Conservation (phyloP, 2,329 filamentous ascomycete species). For the Curvularia verruculosa region DNA sequence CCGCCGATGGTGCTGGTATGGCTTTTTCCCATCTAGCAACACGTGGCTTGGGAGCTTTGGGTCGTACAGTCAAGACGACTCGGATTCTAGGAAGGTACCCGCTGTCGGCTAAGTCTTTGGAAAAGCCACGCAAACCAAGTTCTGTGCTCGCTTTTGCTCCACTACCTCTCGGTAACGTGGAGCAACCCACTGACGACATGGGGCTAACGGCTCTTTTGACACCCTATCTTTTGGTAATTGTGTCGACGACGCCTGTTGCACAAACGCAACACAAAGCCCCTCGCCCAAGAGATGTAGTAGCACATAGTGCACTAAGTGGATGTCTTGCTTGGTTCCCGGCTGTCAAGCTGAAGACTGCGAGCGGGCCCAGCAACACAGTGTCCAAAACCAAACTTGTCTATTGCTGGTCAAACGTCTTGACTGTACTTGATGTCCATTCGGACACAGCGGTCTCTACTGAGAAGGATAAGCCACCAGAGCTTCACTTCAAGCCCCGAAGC, state of each 20-base stretch:
- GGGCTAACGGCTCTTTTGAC: conserved; percentile 95
- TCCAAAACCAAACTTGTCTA: conserved; percentile 91
- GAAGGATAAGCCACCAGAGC: conserved; percentile 75
- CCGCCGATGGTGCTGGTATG: conserved; percentile 94
- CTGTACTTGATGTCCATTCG: conserved; percentile 82
- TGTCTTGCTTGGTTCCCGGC: conserved; percentile 97
- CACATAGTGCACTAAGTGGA: conserved; percentile 90
- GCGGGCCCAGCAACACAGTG: conserved; percentile 68
- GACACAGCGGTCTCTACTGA: conserved; percentile 62
- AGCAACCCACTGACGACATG: conserved; percentile 83
- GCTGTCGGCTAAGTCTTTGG: conserved; percentile 64
- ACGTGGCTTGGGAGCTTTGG: conserved; percentile 84
- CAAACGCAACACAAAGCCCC: conserved; percentile 96
- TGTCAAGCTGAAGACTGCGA: conserved; percentile 81
- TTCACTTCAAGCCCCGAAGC: conserved; percentile 82
- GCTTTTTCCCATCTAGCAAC: conserved; percentile 97
- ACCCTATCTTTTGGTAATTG: conserved; percentile 92
- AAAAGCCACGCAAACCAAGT: conserved; percentile 82
- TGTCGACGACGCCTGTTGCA: conserved; percentile 94
- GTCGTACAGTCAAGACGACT: conserved; percentile 84
- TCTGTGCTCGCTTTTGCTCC: conserved; percentile 92
- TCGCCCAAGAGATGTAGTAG: conserved; percentile 86
- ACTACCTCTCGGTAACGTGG: conserved; percentile 90
- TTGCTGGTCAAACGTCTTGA: conserved; percentile 98
- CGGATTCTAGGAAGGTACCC: conserved; percentile 92